Conservation (phyloP, 2,329 filamentous ascomycete species). For the Lasiodiplodia citricola region DNA sequence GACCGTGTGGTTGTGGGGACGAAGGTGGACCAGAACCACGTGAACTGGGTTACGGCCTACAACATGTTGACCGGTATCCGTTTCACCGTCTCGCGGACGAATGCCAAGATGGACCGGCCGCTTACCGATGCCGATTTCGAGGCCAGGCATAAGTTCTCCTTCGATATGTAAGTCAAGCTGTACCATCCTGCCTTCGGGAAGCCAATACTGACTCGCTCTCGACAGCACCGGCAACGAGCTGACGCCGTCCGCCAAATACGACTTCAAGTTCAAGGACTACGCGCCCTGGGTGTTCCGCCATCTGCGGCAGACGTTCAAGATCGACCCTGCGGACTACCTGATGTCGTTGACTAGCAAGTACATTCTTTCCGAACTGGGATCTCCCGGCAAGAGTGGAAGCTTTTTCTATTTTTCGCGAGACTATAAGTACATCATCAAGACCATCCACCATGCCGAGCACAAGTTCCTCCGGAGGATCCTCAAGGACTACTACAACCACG, state of each 20-base stretch:
- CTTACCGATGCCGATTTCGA: constrained; percentile 91
- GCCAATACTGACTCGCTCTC: constrained; percentile 11
- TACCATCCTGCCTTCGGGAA: constrained; percentile 2
- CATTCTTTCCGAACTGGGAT: constrained; percentile 94
- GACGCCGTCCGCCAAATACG: constrained; percentile 97
- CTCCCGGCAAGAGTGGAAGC: constrained; percentile 96
- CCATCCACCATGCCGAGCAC: constrained; percentile 94
- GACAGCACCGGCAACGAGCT: constrained; percentile 89
- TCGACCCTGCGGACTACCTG: constrained; percentile 96
- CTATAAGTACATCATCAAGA: constrained; percentile 99
- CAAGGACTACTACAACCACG: constrained; percentile 92
- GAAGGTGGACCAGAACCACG: constrained; percentile 96
- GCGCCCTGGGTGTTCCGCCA: constrained; percentile 99
- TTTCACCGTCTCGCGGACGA: constrained; percentile 93
- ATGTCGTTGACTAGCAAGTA: constrained; percentile 99
- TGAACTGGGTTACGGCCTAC: constrained; percentile 97
- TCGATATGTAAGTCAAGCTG: constrained; percentile 79
- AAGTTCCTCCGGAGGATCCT: constrained; percentile 84
- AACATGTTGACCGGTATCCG: constrained; percentile 99
- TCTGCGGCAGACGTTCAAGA: constrained; percentile 81
- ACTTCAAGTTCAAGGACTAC: constrained; percentile 99
- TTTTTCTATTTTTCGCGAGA: constrained; percentile 99
- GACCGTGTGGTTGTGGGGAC: constrained; percentile 89
- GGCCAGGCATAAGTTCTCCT: constrained; percentile 95
- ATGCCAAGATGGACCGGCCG: constrained; percentile 92